phyloP scores from a whole-genome alignment of 192 early-diverging fungal genomes.

The Rhizophagus clarus region DNA sequence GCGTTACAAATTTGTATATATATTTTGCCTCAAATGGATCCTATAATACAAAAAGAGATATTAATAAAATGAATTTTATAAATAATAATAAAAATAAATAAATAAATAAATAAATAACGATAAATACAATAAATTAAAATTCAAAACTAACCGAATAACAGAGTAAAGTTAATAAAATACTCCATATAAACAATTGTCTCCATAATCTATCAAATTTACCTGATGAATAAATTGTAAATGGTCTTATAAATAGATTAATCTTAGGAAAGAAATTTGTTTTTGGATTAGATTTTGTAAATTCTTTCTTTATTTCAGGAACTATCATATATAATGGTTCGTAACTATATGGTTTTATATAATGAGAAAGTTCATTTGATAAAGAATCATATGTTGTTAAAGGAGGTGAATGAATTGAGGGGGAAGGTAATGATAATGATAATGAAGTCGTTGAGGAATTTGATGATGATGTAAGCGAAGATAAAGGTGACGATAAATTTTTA shows the following conservation, averaged over 20 bases:
- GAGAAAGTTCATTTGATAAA: neutral
- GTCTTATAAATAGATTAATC: neutral
- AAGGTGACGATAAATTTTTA: neutral
- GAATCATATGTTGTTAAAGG: neutral
- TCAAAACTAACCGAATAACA: neutral
- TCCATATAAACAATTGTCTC: neutral
- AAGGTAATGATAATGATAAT: neutral
- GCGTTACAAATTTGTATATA: neutral
- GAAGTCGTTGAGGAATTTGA: neutral
- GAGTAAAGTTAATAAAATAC: neutral
- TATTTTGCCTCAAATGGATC: neutral
- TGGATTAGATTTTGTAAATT: neutral
- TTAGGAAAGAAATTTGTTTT: neutral
- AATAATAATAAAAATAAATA: too few species aligned
- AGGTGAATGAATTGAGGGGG: neutral
- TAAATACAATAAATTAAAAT: too few species aligned
- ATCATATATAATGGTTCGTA: neutral
- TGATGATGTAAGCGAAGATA: neutral
- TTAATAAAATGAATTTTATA: too few species aligned
- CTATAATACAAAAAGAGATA: neutral
- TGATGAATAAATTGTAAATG: neutral
- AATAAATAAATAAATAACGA: too few species aligned
- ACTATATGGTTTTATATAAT: neutral
- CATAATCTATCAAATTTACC: neutral
- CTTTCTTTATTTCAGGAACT: neutral